phyloP scores from a whole-genome alignment of 805 yeast genomes.

The Starmera caribaea region DNA sequence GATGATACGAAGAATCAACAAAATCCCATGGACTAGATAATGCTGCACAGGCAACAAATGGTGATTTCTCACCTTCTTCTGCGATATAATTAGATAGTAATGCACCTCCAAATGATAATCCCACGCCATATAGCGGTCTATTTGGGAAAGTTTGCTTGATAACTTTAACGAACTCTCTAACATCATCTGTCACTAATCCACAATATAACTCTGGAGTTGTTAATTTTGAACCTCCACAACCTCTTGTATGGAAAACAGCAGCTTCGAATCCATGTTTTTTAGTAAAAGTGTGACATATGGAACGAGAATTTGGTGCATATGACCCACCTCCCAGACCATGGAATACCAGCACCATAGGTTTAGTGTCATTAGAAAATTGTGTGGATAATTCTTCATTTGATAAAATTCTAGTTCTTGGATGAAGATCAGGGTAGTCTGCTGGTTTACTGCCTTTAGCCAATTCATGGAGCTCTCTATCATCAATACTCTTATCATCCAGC shows the following conservation, averaged over 20 bases:
- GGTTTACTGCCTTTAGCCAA: constrained; percentile 32
- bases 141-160: constrained; percentile 45
- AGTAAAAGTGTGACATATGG: constrained; percentile 37
- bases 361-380: constrained; percentile 22
- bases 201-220: constrained; percentile 59
- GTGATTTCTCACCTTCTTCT: constrained; percentile 46
- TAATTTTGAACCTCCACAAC: constrained; percentile 67
- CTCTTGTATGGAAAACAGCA: constrained; percentile 59
- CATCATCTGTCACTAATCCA: constrained; percentile 62
- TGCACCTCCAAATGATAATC: constrained; percentile 67
- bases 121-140: constrained; percentile 56
- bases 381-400: constrained; percentile 32
- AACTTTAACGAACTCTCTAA: constrained; percentile 45
- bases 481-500: constrained; percentile 26
- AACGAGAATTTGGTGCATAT: constrained; percentile 62
- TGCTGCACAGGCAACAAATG: constrained; percentile 47
- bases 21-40: constrained; percentile 72
- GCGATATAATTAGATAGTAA: constrained; percentile 60
- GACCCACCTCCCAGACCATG: constrained; percentile 81
- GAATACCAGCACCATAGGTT: constrained; percentile 50
- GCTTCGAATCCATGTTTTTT: constrained; percentile 41
- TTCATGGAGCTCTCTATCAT: constrained; percentile 16
- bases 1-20: constrained; percentile 38
- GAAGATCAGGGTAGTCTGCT: constrained; percentile 49
- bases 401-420: constrained; percentile 59